A percentile compares a stretch with the other conserved stretches of the same genome.
Evolutionary conservation across 2,329 filamentous ascomycete species (phyloP).

Genomic region (Biscogniauxia mediterranea): DNA sequence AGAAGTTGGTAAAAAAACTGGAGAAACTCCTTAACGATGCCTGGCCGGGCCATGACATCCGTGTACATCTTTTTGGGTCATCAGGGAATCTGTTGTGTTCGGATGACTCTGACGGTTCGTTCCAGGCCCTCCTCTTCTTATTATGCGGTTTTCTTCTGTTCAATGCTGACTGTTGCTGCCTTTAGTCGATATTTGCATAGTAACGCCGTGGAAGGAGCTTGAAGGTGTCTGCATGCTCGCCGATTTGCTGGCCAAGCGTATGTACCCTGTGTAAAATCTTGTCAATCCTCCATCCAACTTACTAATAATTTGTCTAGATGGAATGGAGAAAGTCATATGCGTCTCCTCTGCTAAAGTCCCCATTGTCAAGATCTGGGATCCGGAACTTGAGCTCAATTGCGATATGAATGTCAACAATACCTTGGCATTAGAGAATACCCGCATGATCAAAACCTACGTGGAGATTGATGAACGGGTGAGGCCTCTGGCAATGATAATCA

Average conservation of each 20-base stretch:
- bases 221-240: conserved; percentile 91
- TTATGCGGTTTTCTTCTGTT: too few relatives aligned
- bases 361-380: conserved; percentile 99
- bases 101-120: conserved; percentile 89
- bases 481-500: conserved; percentile 92
- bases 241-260: conserved; percentile 80
- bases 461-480: conserved; percentile 88
- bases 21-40: conserved; percentile 84
- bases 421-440: conserved; percentile 88
- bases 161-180: conserved; percentile 6
- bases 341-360: conserved; percentile 94
- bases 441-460: conserved; percentile 97
- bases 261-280: conserved; percentile 34
- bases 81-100: conserved; percentile 94
- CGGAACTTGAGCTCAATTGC: conserved; percentile 81
- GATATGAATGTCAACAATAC: conserved; percentile 99
- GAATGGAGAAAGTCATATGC: conserved; percentile 95
- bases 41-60: conserved; percentile 89
- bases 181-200: conserved; percentile 94
- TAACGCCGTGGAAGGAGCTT: conserved; percentile 81
- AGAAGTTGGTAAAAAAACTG: conserved; percentile 79
- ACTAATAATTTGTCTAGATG: conserved; percentile 59
- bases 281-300: not conserved
- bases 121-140: too few relatives aligned
- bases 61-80: conserved; percentile 94